Base-by-base conservation (phyloP, 1,139 yeast species). In the Suhomyces wounanorum region DNA sequence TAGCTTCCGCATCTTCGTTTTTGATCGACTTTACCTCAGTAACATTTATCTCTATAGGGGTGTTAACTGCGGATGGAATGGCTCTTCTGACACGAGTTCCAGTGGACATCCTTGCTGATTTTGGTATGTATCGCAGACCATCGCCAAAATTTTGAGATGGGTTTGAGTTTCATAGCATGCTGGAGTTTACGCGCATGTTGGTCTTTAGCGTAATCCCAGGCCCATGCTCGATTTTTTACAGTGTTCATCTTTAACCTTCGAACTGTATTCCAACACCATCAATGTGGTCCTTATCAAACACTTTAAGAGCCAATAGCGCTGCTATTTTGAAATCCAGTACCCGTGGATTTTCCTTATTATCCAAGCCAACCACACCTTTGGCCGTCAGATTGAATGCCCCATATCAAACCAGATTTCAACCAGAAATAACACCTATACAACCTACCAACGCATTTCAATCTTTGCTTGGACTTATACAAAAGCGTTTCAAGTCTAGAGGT, bases 401-500 rank as follows among this genome's bases (percentile, higher is more conserved):
- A 30, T 18, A 28, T 30, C 30, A 40, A 37, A 25, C 41, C 36
- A 44, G 33, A 30, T 33, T 40, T 26, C 52, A 14, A 26, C 45
- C 41, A n/a, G 52, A 43, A 37, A 44, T 41, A 43, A 38, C 52
- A 38, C 40, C 49, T 17, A 48, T 49, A 47, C 48, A 40, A 25
- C 52, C 44, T 26, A 44, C 54, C 26, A 50, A 55, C 37, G 67
- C 70, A 7, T 59, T 69, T 40, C 66, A 60, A 50, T 56, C 65
- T 38, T 53, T 72, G 8, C 52, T 72, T 50, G 69, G 81, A 64
- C 69, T 82, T 57, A 62, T 79, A 61, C 81, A 80, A 65, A 70
- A 77, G 72, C 82, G 97, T 74, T 86, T 92, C 85, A 85, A 88
- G 66, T 78, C 91, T 28, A 84, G 96, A 75, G 99, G 99, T 70